These are phyloP conservation scores for Rhypophila decipiens DNA, from an alignment of 495 filamentous ascomycete species.

Conservation along the genomic window DNA sequence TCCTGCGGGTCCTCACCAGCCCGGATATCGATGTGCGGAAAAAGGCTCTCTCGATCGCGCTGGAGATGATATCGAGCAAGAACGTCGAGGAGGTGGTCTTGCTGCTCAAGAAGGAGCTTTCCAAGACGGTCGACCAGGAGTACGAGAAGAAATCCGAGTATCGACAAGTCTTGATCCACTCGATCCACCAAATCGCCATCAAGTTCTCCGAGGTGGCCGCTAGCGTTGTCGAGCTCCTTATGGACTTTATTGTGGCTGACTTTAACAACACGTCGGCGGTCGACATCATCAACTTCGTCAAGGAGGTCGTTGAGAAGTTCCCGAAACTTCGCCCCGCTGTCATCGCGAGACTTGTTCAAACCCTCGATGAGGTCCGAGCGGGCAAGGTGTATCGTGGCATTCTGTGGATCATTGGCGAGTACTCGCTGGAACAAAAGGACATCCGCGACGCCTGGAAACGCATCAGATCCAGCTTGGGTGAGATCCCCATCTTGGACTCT, in stretches of 20 bases:
- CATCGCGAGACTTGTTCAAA: slow-evolving; percentile 80
- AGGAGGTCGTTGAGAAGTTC: slow-evolving; percentile 99
- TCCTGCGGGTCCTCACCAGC: slow-evolving; percentile 90
- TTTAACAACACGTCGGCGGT: slow-evolving; percentile 96
- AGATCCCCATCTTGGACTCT: slow-evolving; percentile 94
- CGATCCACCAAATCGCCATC: slow-evolving; percentile 96
- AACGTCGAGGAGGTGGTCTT: slow-evolving; percentile 98
- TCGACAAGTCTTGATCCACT: slow-evolving; percentile 88
- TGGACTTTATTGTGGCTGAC: slow-evolving; percentile 99
- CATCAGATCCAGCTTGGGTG: slow-evolving; percentile 87
- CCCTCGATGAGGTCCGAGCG: slow-evolving; percentile 86
- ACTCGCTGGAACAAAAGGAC: slow-evolving; percentile 85
- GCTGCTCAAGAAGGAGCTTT: slow-evolving; percentile 93
- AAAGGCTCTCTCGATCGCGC: slow-evolving; percentile 83
- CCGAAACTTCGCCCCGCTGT: slow-evolving; percentile 82
- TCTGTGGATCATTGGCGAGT: slow-evolving; percentile 97
- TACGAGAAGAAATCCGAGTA: slow-evolving; percentile 99
- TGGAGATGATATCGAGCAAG: slow-evolving; percentile 98
- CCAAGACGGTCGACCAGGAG: slow-evolving; percentile 96
- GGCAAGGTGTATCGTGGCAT: slow-evolving; percentile 97
- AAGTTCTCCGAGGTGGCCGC: slow-evolving; percentile 97
- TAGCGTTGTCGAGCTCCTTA: slow-evolving; percentile 93
- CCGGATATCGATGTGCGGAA: slow-evolving; percentile 93
- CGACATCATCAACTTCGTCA: slow-evolving; percentile 97
- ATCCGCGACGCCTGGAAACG: slow-evolving; percentile 97